Conservation (phyloP, 2,329 filamentous ascomycete genomes). For the Microthyrium microscopicum region DNA sequence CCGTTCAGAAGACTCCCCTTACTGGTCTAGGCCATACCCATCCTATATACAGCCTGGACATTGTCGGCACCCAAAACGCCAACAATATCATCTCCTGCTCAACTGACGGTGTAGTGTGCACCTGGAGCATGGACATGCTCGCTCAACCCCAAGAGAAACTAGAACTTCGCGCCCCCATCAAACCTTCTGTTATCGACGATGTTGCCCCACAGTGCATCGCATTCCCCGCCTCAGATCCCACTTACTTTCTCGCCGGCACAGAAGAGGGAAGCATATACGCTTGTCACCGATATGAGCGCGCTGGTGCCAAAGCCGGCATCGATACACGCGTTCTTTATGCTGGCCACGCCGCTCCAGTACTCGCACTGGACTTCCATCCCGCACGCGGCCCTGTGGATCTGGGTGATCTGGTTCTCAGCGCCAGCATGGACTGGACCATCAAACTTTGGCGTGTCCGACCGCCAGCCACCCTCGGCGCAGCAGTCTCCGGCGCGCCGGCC, state of each 20-base stretch:
- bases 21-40: constrained; percentile 93
- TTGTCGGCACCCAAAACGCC: constrained; percentile 94
- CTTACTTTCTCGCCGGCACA: constrained; percentile 91
- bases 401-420: constrained; percentile 82
- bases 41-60: constrained; percentile 86
- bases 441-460: constrained; percentile 91
- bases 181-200: constrained; percentile 71
- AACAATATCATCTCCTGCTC: constrained; percentile 97
- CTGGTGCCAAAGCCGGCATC: constrained; percentile 89
- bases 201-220: constrained; percentile 87
- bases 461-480: constrained; percentile 43
- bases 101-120: constrained; percentile 90
- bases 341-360: constrained; percentile 84
- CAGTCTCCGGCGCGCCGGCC: constrained; percentile 19
- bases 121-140: constrained; percentile 96
- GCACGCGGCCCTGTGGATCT: constrained; percentile 84
- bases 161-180: constrained; percentile 67
- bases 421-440: constrained; percentile 89
- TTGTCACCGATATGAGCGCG: constrained; percentile 92
- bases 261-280: constrained; percentile 95
- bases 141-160: constrained; percentile 90
- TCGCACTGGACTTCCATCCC: constrained; percentile 92
- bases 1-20: constrained; percentile 89
- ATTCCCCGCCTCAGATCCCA: constrained; percentile 88
- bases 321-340: constrained; percentile 77